Evolutionary conservation across 805 yeast genomes (phyloP), one percentile per base, ranked within the genome.

Genomic region (Nakazawaea wickerhamii): DNA sequence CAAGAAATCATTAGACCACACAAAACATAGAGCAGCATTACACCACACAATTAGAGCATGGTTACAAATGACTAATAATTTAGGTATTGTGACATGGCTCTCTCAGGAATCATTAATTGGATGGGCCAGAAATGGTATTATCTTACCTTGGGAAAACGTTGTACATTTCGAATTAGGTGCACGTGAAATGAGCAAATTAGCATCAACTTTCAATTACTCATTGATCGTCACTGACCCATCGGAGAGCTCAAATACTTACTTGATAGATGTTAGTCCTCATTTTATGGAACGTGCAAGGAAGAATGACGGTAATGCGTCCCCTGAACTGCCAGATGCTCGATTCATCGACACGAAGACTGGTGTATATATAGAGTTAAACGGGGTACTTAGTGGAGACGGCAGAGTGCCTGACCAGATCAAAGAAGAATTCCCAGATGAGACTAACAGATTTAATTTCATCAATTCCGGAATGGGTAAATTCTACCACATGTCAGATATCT

Each of bases 301-400:
- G 30, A 73, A 75, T 48, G 72, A 73, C 43, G 71, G 70, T 38
- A 59, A 65, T 46, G 62, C 67, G 11, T 54, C 77, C 47, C 68
- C 73, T 46, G 61, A 76, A 60, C 45, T 51, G 4, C 50, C 62
- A 17, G 80, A 75, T 53, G 72, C 79, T 7, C 67, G 84, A 47
- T 75, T 80, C 52, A 75, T 80, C 43, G 86, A 80, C 54, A 65
- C 70, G 13, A 72, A 73, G 43, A 71, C 81, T 2, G 86, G 86
- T 8, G 55, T 70, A 9, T 80, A 75, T 51, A 65, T 80, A 42
- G 84, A 79, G 50, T 66, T 80, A 41, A 71, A 77, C 3, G 87
- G 81, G 4, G 53, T 71, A 27, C 60, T 68, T 10, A 23, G 45
- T n/a, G 45, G 51, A 26, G 58, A 55, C 26, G 48, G 49, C 7